Evolutionary conservation across 495 filamentous ascomycete genomes (phyloP).

Genomic region (Delitschia confertaspora): DNA sequence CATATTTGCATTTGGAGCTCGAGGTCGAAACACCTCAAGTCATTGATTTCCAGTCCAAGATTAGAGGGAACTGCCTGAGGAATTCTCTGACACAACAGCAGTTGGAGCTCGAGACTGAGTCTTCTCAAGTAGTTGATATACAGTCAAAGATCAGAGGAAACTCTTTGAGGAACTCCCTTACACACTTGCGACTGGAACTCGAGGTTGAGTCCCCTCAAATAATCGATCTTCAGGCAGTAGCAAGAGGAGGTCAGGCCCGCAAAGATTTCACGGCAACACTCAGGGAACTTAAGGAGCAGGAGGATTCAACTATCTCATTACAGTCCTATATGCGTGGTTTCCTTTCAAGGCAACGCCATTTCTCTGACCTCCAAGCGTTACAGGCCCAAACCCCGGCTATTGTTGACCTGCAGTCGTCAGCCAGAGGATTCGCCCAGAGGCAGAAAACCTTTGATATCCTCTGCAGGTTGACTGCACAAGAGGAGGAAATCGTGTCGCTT

Average conservation of each 20-base stretch:
- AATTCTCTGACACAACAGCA: constrained; percentile 16
- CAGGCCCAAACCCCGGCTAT: constrained; percentile 49
- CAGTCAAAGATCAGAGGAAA: constrained; percentile 34
- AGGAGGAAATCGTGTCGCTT: constrained; percentile 50
- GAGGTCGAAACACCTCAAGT: no score
- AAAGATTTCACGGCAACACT: constrained; percentile 31
- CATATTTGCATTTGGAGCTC: not conserved
- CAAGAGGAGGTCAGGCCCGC: constrained; percentile 37
- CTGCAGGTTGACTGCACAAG: constrained; percentile 49
- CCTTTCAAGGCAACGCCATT: constrained; percentile 38
- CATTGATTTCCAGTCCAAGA: constrained; percentile 24
- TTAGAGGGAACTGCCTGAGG: constrained; percentile 21
- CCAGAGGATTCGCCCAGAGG: constrained; percentile 54
- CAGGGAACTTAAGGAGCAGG: constrained; percentile 32
- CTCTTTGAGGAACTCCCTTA: constrained; percentile 18
- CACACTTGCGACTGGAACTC: constrained; percentile 18
- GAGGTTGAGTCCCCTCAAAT: constrained; percentile 29
- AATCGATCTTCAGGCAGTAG: constrained; percentile 39
- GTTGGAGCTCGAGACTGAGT: constrained; percentile 20
- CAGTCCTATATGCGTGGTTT: constrained; percentile 31
- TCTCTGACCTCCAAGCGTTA: constrained; percentile 48
- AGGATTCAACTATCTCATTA: constrained; percentile 31
- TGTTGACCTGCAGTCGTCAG: constrained; percentile 58
- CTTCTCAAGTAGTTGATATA: constrained; percentile 36
- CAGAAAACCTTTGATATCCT: constrained; percentile 44